Evolutionary conservation across 441 rosid genomes (phyloP).

Genomic region (Adansonia rubrostipa): DNA sequence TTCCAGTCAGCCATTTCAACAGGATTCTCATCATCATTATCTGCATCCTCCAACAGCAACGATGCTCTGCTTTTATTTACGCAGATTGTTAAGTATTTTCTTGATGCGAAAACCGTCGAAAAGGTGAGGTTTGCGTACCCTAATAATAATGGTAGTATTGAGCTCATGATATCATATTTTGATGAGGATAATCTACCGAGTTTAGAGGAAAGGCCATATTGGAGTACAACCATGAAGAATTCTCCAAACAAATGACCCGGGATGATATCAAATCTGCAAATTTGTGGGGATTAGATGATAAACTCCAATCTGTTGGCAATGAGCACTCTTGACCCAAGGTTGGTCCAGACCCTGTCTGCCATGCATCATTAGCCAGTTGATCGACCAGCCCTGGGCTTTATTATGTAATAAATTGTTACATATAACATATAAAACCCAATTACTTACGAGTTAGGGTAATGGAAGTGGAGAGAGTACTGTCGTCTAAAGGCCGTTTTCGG

Average conservation of each 20-base stretch:
- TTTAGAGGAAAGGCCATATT: conserved; percentile 79
- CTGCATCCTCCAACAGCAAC: conserved; percentile 56
- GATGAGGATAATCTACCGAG: conserved; percentile 70
- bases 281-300: conserved; percentile 64
- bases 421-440: too few relatives aligned
- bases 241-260: conserved; percentile 71
- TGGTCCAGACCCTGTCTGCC: conserved; percentile 53
- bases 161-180: conserved; percentile 71
- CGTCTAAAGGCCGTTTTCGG: too few relatives aligned
- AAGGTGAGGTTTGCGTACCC: conserved; percentile 96
- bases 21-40: conserved; percentile 44
- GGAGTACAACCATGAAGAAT: conserved; percentile 81
- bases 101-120: conserved; percentile 77
- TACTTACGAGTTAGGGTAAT: too few relatives aligned
- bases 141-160: conserved; percentile 73
- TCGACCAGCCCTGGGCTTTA: background rate
- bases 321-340: conserved; percentile 59
- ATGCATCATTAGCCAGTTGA: conserved; percentile 45
- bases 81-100: conserved; percentile 77
- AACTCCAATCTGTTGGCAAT: conserved; percentile 41
- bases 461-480: too few relatives aligned
- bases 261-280: conserved; percentile 72
- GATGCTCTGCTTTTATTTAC: conserved; percentile 67
- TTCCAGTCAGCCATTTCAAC: conserved; percentile 33
- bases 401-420: too few relatives aligned